Evolutionary conservation across 371 early-diverging fungal genomes (phyloP).

Genomic region (Smittium culicis): DNA sequence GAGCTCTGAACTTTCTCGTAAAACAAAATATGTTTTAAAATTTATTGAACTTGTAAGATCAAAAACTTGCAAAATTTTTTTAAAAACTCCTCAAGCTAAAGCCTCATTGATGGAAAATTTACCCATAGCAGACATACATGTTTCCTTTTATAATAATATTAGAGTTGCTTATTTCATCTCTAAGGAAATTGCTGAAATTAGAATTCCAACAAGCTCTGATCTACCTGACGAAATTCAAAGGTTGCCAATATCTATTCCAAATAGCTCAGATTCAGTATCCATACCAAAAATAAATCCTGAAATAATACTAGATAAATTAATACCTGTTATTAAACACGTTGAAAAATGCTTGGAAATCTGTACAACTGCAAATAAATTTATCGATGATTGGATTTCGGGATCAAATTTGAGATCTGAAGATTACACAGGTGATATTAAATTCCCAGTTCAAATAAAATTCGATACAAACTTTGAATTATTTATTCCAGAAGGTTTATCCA

Average conservation of each 20-base stretch:
- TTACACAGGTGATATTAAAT: slow-evolving; percentile 18
- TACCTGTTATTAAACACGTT: slow-evolving; percentile 19
- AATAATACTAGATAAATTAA: slow-evolving; percentile 14
- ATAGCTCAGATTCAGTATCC: background rate
- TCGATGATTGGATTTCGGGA: slow-evolving; percentile 15
- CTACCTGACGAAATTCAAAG: slow-evolving; percentile 32
- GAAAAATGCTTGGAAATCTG: slow-evolving; percentile 14
- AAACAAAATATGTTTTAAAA: slow-evolving; percentile 27
- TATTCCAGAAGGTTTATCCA: slow-evolving; percentile 19
- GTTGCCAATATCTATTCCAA: slow-evolving; percentile 14
- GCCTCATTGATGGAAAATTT: slow-evolving; percentile 44
- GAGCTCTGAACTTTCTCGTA: slow-evolving; percentile 15
- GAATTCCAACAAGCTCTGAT: slow-evolving; percentile 22
- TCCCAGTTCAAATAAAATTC: slow-evolving; percentile 21
- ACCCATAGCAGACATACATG: slow-evolving; percentile 38
- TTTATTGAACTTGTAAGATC: slow-evolving; percentile 36
- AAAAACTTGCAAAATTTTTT: slow-evolving; percentile 40
- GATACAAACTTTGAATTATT: slow-evolving; percentile 13
- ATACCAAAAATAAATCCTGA: background rate
- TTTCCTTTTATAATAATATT: slow-evolving; percentile 39
- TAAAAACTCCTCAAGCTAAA: slow-evolving; percentile 46
- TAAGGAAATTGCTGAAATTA: slow-evolving; percentile 13
- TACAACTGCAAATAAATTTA: slow-evolving; percentile 12
- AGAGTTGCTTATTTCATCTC: slow-evolving; percentile 12
- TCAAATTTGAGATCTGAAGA: slow-evolving; percentile 3